Evolutionary conservation across 139 green algal species (phyloP).

Genomic region (Tetradesmus lagerheimii): DNA sequence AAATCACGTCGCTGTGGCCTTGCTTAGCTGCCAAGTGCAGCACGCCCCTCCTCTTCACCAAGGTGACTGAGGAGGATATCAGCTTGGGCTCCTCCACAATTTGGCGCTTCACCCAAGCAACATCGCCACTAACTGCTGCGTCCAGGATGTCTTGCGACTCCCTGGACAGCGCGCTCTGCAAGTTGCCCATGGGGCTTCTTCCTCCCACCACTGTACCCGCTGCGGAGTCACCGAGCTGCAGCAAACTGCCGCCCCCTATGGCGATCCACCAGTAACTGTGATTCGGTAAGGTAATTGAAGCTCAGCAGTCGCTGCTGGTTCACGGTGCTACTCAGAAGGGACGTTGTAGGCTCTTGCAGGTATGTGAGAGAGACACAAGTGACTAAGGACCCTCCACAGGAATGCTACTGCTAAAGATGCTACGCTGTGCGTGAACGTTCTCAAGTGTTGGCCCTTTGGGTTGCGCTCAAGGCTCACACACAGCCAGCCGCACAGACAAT

Average conservation of each 20-base stretch:
- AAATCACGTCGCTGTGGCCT: slow-evolving; percentile 36
- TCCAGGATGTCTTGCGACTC: slow-evolving; percentile 19
- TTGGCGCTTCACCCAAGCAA: not conserved
- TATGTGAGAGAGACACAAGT: not conserved
- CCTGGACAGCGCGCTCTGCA: not conserved
- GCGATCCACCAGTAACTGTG: not conserved
- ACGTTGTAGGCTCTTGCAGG: not conserved
- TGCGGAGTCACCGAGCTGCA: not conserved
- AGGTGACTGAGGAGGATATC: slow-evolving; percentile 17
- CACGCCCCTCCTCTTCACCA: slow-evolving; percentile 37
- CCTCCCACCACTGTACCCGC: not conserved
- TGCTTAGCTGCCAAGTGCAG: slow-evolving; percentile 47
- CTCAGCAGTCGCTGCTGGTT: not conserved
- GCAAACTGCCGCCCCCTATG: not conserved
- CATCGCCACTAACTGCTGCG: slow-evolving; percentile 19
- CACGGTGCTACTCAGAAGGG: not conserved
- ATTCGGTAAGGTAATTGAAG: not conserved
- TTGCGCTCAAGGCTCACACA: not conserved
- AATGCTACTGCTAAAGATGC: not conserved
- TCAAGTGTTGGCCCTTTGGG: not conserved
- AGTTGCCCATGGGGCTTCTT: slow-evolving; percentile 4
- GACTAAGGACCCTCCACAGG: not conserved
- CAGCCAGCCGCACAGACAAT: not conserved
- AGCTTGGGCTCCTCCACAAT: not conserved
- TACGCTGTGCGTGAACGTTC: not conserved